Percentiles rank a stretch among this genome's conserved stretches.
Evolutionary conservation across 2,329 filamentous ascomycete species (phyloP).

Genomic region (Fusarium sp.): DNA sequence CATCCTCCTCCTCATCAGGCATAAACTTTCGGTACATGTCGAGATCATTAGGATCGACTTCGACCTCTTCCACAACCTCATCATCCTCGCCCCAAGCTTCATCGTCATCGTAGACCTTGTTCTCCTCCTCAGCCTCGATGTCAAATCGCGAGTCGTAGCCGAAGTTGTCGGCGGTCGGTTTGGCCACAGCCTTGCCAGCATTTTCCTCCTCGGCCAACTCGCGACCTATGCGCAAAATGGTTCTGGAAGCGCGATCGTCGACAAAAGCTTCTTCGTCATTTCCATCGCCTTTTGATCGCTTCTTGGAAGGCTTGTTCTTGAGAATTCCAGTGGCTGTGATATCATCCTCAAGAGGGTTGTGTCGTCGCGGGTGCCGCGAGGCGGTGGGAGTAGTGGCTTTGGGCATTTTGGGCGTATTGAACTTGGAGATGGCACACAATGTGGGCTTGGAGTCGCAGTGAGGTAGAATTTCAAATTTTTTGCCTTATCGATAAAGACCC

Average conservation of each 20-base stretch:
- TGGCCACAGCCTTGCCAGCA: constrained; percentile 57
- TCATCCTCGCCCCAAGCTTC: constrained; percentile 85
- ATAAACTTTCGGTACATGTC: constrained; percentile 94
- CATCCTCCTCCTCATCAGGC: constrained; percentile 78
- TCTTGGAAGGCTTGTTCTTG: constrained; percentile 80
- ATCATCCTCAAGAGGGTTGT: constrained; percentile 93
- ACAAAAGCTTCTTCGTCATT: constrained; percentile 79
- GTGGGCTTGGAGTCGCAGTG: constrained; percentile 45
- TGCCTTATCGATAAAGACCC: constrained; percentile 58
- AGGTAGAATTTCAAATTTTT: constrained; percentile 53
- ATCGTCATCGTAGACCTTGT: constrained; percentile 62
- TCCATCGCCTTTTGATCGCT: constrained; percentile 71
- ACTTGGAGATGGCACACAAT: constrained; percentile 40
- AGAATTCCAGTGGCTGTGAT: constrained; percentile 77
- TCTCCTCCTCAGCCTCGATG: constrained; percentile 63
- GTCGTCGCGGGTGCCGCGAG: constrained; percentile 73
- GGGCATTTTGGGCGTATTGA: constrained; percentile 71
- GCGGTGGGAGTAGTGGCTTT: constrained; percentile 76
- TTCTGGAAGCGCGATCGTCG: constrained; percentile 87
- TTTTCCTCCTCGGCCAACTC: constrained; percentile 86
- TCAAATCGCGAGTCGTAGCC: constrained; percentile 83
- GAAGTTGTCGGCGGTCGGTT: constrained; percentile 68
- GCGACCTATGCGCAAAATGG: constrained; percentile 90
- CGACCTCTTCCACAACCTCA: constrained; percentile 76
- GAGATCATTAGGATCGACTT: constrained; percentile 89